Conservation (phyloP, 2,329 filamentous ascomycete genomes). For the Trichophyton simii region DNA sequence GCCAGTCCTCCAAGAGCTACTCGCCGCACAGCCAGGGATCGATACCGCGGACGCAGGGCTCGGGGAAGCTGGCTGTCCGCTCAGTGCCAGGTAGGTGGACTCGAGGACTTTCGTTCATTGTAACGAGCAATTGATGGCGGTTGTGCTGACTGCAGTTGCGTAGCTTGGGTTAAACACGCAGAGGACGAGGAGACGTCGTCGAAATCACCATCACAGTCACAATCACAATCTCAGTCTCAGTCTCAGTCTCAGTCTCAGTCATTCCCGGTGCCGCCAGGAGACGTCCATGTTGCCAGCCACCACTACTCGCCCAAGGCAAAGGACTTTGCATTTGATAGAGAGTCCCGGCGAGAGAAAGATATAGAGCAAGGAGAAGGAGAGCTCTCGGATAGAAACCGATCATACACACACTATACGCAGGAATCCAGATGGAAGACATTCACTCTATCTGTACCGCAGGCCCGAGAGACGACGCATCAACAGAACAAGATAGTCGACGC, state of each 20-base stretch:
- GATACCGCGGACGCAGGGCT: neutral
- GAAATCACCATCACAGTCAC: neutral
- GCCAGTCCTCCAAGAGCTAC: constrained; percentile 4
- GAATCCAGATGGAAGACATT: constrained; percentile 39
- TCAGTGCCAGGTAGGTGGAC: constrained; percentile 8
- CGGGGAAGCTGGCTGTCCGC: neutral
- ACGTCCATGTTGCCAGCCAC: constrained; percentile 13
- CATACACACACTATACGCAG: constrained; percentile 13
- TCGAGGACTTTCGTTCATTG: neutral
- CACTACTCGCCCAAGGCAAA: constrained; percentile 9
- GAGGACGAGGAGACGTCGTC: constrained; percentile 2
- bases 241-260: constrained; percentile 1
- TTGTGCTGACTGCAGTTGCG: neutral
- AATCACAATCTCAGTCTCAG: neutral
- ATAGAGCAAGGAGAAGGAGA: constrained; percentile 4
- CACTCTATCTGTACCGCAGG: constrained; percentile 31
- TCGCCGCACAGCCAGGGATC: neutral
- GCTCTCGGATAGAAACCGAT: neutral
- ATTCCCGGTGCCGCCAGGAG: constrained; percentile 8
- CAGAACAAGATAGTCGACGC: constrained; percentile 31
- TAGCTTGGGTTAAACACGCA: constrained; percentile 13
- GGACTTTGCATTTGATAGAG: neutral
- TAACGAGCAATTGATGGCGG: neutral
- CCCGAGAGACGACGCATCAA: constrained; percentile 21
- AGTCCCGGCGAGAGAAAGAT: too few species aligned